Base-by-base conservation (phyloP, 2,329 filamentous ascomycete species). In the Dothistroma septosporum region DNA sequence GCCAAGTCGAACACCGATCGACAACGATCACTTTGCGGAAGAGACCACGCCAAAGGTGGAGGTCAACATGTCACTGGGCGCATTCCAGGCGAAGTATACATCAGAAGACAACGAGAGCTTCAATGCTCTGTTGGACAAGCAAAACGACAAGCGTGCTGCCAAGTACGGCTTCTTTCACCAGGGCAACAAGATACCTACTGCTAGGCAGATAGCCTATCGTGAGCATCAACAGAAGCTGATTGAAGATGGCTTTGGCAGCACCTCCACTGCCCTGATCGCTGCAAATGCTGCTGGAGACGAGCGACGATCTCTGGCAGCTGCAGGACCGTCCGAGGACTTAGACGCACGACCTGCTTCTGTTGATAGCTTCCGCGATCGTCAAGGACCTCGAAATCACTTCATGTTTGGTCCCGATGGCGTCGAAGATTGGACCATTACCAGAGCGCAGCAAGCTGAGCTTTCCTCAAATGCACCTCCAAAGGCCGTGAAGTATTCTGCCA, bases 61-160 rank as follows among this genome's bases (percentile, higher is more conserved):
- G 72, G 86, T 87, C 47, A 88, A 87, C 68, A 86, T 97, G 80
- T 92, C 88, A 61, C 82, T 99, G 1, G 86, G 87, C 57, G 85
- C 87, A 1, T 99, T 97, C 70, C 94, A 99, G 72, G 84, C 89
- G 2, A 93, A 90, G 67, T 97, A 97, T 77, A 99, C 93, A 0
- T 96, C 91, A 71, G 94, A 99, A 75, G 94, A 99, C 74, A 97
- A 97, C 72, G 94, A 97, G 73, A 95, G 90, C 68, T 97, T 99
- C 78, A 96, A 96, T 76, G 89, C 88, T 68, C 81, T 99, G 1
- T 80, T 97, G 31, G 94, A 99, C 77, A 90, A 87, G 70, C 91
- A 97, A 71, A 99, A 97, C 71, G 83, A 87, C 63, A 93, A 92
- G 74, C 85, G 83, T 55, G 87, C 89, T 0, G 88, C 92, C 70